Evolutionary conservation across 2,329 filamentous ascomycete species (phyloP).

Genomic region (Penicillium hordei): DNA sequence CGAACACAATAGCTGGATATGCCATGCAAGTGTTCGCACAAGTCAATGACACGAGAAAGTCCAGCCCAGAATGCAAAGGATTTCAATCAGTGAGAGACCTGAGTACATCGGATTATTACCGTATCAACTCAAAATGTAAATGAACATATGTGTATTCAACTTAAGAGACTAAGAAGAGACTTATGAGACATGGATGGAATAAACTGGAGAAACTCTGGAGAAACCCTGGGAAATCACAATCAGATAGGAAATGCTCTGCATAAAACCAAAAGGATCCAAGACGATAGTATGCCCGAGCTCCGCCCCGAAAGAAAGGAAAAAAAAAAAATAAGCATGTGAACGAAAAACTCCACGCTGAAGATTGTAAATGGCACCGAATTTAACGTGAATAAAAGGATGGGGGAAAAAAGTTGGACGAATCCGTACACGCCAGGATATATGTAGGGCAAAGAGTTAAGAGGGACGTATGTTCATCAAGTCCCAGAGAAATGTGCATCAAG

Average conservation of each 20-base stretch:
- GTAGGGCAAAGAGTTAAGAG: slow-evolving; percentile 13
- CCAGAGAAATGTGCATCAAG: slow-evolving; percentile 18
- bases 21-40: slow-evolving; percentile 10
- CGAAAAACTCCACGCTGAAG: slow-evolving; percentile 24
- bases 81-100: not conserved
- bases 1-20: slow-evolving; percentile 1
- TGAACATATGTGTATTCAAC: not conserved
- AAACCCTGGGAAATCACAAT: slow-evolving; percentile 4
- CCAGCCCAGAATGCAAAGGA: not conserved
- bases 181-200: not conserved
- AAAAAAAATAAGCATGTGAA: slow-evolving; percentile 12
- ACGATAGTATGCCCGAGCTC: not conserved
- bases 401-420: slow-evolving; percentile 1
- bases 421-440: slow-evolving; percentile 23
- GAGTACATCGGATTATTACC: not conserved
- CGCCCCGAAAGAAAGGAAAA: not conserved
- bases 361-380: slow-evolving; percentile 10
- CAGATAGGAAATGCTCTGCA: slow-evolving; percentile 9
- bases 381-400: not conserved
- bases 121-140: not conserved
- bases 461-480: slow-evolving; percentile 12
- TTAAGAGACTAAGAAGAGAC: not conserved
- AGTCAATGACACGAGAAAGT: not conserved
- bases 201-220: slow-evolving; percentile 5
- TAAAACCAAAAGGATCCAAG: slow-evolving; percentile 8